A percentile compares a stretch with the other conserved stretches of the same genome.
Conservation (phyloP, 495 filamentous ascomycete species). For the Talaromyces thailandensis region DNA sequence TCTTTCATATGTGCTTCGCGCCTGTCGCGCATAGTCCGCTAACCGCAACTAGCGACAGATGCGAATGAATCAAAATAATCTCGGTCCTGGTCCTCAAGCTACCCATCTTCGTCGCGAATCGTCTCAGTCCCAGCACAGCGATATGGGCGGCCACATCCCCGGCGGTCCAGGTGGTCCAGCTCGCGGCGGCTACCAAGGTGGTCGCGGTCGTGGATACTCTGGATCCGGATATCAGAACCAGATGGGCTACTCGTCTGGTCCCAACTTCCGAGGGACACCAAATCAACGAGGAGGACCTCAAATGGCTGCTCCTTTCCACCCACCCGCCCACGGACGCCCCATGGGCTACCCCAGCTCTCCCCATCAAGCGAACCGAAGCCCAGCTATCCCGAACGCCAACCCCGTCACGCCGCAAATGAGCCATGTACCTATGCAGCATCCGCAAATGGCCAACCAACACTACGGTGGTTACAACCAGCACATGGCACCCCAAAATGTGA, state of each 20-base stretch:
- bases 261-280: slow-evolving; percentile 48
- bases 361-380: slow-evolving; percentile 59
- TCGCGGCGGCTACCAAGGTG: slow-evolving; percentile 50
- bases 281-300: slow-evolving; percentile 53
- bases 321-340: slow-evolving; percentile 28
- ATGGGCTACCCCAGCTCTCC: slow-evolving; percentile 57
- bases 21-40: neutral
- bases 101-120: slow-evolving; percentile 76
- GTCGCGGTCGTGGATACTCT: slow-evolving; percentile 62
- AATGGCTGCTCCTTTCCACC: slow-evolving; percentile 29
- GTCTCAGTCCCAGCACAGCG: slow-evolving; percentile 69
- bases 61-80: slow-evolving; percentile 51
- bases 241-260: slow-evolving; percentile 58
- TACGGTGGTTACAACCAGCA: slow-evolving; percentile 51
- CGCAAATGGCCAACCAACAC: slow-evolving; percentile 44
- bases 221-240: slow-evolving; percentile 49
- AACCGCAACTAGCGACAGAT: slow-evolving; percentile 38
- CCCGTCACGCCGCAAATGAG: slow-evolving; percentile 63
- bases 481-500: slow-evolving; percentile 60
- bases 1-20: neutral
- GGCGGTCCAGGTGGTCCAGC: slow-evolving; percentile 37
- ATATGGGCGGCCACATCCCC: slow-evolving; percentile 53
- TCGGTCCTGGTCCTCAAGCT: slow-evolving; percentile 52
- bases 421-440: slow-evolving; percentile 46
- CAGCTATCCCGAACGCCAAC: slow-evolving; percentile 57